Conservation (phyloP, 2,329 filamentous ascomycete genomes). For the Sporothrix brasiliensis region DNA sequence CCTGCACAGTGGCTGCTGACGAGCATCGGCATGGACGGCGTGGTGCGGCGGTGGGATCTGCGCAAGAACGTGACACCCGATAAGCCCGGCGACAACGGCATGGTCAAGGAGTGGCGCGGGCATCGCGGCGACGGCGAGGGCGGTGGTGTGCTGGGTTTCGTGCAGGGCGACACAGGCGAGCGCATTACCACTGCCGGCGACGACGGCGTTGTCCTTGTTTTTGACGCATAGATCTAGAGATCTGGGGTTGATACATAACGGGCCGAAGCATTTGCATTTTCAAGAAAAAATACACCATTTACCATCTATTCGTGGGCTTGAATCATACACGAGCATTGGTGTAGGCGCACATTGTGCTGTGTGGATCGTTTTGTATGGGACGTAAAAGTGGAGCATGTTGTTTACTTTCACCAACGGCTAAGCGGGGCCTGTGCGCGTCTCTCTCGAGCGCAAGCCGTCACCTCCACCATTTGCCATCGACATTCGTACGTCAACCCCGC, state of each 20-base stretch:
- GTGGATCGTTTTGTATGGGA: no score
- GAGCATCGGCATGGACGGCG: conserved; percentile 88
- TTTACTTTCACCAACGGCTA: background rate
- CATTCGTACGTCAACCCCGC: background rate
- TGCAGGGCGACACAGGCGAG: conserved; percentile 74
- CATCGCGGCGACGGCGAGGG: conserved; percentile 83
- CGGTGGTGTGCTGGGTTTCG: conserved; percentile 87
- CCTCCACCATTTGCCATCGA: background rate
- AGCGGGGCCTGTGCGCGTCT: conserved; percentile 19
- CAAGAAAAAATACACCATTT: background rate
- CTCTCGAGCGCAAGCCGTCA: background rate
- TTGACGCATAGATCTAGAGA: conserved; percentile 53
- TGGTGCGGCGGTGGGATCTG: conserved; percentile 84
- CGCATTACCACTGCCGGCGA: conserved; percentile 88
- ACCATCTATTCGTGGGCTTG: background rate
- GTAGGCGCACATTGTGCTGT: background rate
- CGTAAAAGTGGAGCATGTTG: conserved; percentile 11
- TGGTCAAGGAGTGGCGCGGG: conserved; percentile 86
- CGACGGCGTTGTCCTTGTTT: conserved; percentile 71
- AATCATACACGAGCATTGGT: no score
- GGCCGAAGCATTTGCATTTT: conserved; percentile 16
- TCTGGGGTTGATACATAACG: background rate
- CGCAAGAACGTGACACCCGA: conserved; percentile 46
- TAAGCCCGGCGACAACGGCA: conserved; percentile 49
- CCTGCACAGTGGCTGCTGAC: conserved; percentile 68